Base-by-base conservation (phyloP, 1,284 basidiomycete species). In the Heterobasidion annosum region DNA sequence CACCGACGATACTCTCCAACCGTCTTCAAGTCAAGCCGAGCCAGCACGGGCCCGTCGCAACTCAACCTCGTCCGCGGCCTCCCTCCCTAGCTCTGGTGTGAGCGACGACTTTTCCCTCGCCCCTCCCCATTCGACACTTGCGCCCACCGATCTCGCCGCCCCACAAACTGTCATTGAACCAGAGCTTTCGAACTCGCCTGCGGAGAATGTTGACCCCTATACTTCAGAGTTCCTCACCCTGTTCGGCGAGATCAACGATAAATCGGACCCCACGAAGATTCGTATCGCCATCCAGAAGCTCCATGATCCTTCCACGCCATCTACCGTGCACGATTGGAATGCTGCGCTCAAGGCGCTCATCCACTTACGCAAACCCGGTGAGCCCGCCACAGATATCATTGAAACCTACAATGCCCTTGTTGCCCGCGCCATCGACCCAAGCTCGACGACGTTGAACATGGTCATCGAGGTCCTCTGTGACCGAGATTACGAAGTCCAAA, bases 391-490 rank as follows among this genome's bases (percentile, higher is more conserved):
- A 0, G 66, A 77, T 43, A 70, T 93, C 50, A 69, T 90, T 57
- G 79, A 85, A 55, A 76, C 83, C 4, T 96, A 96, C 73, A 82
- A 89, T 62, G 76, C 83, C 54, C 83, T 95, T 77, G 70, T 93
- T 48, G 70, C 76, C n/a, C 73, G 73, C 46, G 81, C 82, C 19
- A 65, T 93, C 12, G 64, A 79, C 0, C 92, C 93, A 15, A 85
- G 86, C 60, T 62, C 73, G 10, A 64, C 68, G 42, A 94, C 92
- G 0, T 94, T 92, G 65, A 66, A 74, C n/a, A 70, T 72, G 37
- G 74, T 95, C 52, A 83, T 97, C 58, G 65, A 70, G 1, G 84
- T 83, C 0, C 78, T 97, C 55, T 82, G 83, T 19, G 71, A 77
- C 33, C 84, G 93, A 42, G 92, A 96, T 61, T 65, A 70, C 8